Base-by-base conservation (phyloP, 2,329 filamentous ascomycete genomes). In the Didymellaceae sp. region DNA sequence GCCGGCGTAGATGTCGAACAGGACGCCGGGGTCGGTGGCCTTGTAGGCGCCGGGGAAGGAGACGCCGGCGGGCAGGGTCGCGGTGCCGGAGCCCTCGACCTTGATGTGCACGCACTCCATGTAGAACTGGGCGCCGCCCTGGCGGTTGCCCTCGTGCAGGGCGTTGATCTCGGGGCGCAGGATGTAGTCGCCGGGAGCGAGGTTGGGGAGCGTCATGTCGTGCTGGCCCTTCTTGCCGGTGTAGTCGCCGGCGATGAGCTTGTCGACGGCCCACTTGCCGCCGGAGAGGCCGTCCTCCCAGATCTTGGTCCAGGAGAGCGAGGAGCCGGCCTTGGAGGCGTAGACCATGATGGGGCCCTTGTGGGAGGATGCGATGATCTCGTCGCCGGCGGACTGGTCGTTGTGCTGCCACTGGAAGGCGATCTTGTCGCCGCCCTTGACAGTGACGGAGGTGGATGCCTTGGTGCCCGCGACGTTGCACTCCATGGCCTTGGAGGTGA, bases 301-400 rank as follows among this genome's bases (percentile, higher is more conserved):
- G 31, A 78, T 62, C 67, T 75, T 78, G 52, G 79, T 74, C 80
- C 79, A 83, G 13, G 75, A 74, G 35, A 76, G 76, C 42, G 77
- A 74, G 39, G 66, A 63, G 14, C 65, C 58, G 31, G 71, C 70
- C 39, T 74, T 73, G 2, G 79, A 77, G 55, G 81, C 77, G 64
- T 80, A 83, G 54, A 78, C 80, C 56, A 78, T 74, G 61, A 82
- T 68, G 30, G 80, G 80, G 8, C 81, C 81, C 65, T 75, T 68
- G 74, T 83, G 81, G 40, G 77, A 79, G 20, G 41, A 26, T 57
- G 73, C 81, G 42, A 83, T 79, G 72, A 82, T 80, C 63, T 82
- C 80, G 67, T 82, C 79, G 17, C 56, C 51, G 25, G 59, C 51
- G 52, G 62, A 61, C 34, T 78, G 75, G 61, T 30, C 74, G 67